Evolutionary conservation across 2,329 filamentous ascomycete species (phyloP).

Genomic region (Fusarium agapanthi): DNA sequence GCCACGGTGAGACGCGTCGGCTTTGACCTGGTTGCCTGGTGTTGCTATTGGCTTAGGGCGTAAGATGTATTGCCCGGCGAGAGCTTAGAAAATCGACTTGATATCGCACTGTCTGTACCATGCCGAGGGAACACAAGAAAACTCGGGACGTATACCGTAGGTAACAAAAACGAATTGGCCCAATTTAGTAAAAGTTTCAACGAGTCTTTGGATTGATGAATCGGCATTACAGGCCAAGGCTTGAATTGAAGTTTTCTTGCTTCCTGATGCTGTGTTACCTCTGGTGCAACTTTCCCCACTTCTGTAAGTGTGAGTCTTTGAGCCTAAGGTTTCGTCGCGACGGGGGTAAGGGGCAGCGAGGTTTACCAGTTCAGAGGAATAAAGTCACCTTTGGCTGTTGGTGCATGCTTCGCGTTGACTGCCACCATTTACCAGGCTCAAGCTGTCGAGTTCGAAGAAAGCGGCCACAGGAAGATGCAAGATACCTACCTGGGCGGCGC

Average conservation of each 20-base stretch:
- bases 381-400: neutral
- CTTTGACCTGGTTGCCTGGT: neutral
- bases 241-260: neutral
- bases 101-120: conserved; percentile 31
- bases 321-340: conserved; percentile 18
- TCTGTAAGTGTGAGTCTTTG: conserved; percentile 9
- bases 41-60: conserved; percentile 20
- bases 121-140: neutral
- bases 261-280: neutral
- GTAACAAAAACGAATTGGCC: neutral
- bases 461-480: neutral
- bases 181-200: neutral
- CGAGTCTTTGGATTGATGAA: neutral
- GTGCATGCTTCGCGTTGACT: neutral
- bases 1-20: conserved; percentile 17
- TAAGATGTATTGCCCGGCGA: neutral
- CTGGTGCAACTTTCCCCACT: conserved; percentile 28
- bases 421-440: neutral
- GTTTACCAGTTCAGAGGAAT: neutral
- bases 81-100: neutral
- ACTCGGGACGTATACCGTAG: neutral
- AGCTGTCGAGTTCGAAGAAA: neutral
- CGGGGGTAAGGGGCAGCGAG: neutral
- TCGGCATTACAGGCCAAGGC: neutral
- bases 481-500: neutral